Evolutionary conservation across 2,329 filamentous ascomycete species (phyloP).

Genomic region (Calonectria leucothoes): DNA sequence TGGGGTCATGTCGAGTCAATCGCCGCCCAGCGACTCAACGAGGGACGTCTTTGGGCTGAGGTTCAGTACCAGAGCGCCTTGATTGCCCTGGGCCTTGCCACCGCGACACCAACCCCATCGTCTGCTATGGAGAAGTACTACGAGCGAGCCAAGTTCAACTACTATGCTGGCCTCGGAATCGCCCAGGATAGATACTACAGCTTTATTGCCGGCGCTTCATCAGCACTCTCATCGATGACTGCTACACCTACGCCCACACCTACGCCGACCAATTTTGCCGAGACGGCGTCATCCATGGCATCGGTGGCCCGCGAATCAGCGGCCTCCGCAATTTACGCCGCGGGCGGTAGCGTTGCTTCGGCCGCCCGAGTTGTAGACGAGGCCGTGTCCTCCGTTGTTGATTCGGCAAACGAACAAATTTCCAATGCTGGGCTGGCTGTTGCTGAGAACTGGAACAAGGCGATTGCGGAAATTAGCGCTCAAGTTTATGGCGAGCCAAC

Average conservation of each 20-base stretch:
- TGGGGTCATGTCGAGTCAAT: constrained; percentile 69
- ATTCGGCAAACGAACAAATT: constrained; percentile 56
- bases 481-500: constrained; percentile 77
- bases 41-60: constrained; percentile 78
- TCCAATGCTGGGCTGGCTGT: constrained; percentile 51
- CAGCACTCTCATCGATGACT: constrained; percentile 70
- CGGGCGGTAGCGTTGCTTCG: constrained; percentile 56
- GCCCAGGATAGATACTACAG: constrained; percentile 84
- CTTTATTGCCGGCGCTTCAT: constrained; percentile 78
- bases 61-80: constrained; percentile 78
- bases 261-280: constrained; percentile 65
- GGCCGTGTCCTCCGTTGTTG: constrained; percentile 54
- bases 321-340: constrained; percentile 51
- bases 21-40: constrained; percentile 75
- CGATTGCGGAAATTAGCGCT: constrained; percentile 72
- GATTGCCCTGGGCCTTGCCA: constrained; percentile 71
- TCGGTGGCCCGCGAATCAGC: constrained; percentile 62
- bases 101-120: constrained; percentile 64
- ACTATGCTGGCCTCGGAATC: constrained; percentile 82
- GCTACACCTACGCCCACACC: constrained; percentile 72
- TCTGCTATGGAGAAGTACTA: constrained; percentile 67
- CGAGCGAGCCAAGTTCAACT: constrained; percentile 72
- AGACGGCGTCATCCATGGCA: constrained; percentile 61
- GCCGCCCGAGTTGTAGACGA: constrained; percentile 52
- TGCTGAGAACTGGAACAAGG: constrained; percentile 53